Conservation (phyloP, 371 early-diverging fungal species). For the Thermomucor indicae-seudaticae region DNA sequence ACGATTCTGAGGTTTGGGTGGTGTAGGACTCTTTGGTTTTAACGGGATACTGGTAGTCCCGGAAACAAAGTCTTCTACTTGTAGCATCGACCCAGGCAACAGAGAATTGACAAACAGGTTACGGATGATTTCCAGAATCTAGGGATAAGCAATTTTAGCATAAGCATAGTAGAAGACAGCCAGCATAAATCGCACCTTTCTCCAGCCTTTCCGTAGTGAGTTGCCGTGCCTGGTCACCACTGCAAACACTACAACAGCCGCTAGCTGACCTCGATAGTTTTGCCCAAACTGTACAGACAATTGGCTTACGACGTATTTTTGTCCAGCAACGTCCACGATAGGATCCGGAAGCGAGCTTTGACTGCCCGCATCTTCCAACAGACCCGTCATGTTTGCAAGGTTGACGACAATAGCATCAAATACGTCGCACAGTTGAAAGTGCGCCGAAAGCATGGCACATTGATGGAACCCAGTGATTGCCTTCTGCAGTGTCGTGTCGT, state of each 20-base stretch:
- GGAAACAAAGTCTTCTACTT: conserved; percentile 72
- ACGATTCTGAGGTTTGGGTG: conserved; percentile 44
- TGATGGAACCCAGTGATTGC: conserved; percentile 79
- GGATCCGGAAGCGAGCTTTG: conserved; percentile 55
- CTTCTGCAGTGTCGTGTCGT: conserved; percentile 73
- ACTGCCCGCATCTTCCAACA: conserved; percentile 50
- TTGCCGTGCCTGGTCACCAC: conserved; percentile 74
- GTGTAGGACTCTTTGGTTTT: conserved; percentile 51
- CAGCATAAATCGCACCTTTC: conserved; percentile 35
- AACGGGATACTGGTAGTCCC: conserved; percentile 68
- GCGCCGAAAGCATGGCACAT: conserved; percentile 72
- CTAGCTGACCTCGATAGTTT: conserved; percentile 85
- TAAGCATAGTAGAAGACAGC: conserved; percentile 13
- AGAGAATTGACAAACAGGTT: conserved; percentile 79
- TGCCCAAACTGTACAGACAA: conserved; percentile 82
- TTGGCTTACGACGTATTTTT: conserved; percentile 64
- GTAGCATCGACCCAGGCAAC: conserved; percentile 58
- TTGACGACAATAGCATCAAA: conserved; percentile 77
- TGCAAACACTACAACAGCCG: conserved; percentile 80
- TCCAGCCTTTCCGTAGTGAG: conserved; percentile 74
- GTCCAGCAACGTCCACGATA: conserved; percentile 56
- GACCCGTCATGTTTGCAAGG: conserved; percentile 71
- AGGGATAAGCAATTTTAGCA: conserved; percentile 11
- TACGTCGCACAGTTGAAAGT: conserved; percentile 69
- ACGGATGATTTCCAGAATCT: conserved; percentile 65